phyloP scores from a whole-genome alignment of 2,329 filamentous ascomycete genomes.

The Atkinsonella hypoxylon region DNA sequence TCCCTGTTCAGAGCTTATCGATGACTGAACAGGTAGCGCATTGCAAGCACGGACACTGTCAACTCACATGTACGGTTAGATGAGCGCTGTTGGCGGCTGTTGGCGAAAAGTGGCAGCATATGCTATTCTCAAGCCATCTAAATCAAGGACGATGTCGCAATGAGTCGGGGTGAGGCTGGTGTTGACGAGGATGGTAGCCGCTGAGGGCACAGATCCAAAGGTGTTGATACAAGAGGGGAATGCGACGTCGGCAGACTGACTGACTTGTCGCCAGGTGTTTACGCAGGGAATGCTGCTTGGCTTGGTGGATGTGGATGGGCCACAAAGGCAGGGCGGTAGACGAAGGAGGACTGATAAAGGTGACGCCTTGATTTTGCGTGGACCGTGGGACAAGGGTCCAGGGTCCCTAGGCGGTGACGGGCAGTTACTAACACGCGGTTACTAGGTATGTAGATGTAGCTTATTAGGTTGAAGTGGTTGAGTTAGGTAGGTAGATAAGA shows the following conservation, averaged over 20 bases:
- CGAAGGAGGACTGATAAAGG: not conserved
- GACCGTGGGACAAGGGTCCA: slow-evolving; percentile 7
- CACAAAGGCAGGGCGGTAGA: not conserved
- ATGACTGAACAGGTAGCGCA: not conserved
- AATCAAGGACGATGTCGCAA: not conserved
- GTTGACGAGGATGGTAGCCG: slow-evolving; percentile 1
- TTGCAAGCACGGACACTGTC: not conserved
- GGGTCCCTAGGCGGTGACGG: slow-evolving; percentile 16
- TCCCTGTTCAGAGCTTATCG: not conserved
- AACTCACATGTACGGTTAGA: not conserved
- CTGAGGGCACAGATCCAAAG: not conserved
- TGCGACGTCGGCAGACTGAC: slow-evolving; percentile 8
- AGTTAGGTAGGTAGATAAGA: too few species aligned
- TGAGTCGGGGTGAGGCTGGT: not conserved
- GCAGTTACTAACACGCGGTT: not conserved
- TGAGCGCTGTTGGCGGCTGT: not conserved
- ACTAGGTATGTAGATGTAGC: too few species aligned
- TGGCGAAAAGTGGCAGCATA: not conserved
- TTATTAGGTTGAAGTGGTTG: not conserved
- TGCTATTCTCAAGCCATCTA: slow-evolving; percentile 5
- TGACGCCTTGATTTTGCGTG: not conserved
- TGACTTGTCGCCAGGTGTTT: slow-evolving; percentile 6
- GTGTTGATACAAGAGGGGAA: slow-evolving; percentile 2
- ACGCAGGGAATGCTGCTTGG: not conserved
- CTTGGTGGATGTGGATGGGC: not conserved